Conservation (phyloP, 1,139 yeast genomes). For the Suhomyces taliae region DNA sequence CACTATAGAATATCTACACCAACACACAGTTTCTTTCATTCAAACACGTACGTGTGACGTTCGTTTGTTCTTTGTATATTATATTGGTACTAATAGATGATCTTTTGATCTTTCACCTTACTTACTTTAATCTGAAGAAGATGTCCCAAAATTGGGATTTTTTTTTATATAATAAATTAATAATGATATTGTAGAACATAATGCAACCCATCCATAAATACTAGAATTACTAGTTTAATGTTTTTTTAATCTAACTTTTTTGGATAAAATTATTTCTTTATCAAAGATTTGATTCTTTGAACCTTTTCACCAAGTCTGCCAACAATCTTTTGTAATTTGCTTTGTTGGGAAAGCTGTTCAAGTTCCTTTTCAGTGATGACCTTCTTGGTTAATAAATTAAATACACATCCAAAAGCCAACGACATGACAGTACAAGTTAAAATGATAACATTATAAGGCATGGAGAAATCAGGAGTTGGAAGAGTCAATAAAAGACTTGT, state of each 20-base stretch:
- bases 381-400: conserved; percentile 73
- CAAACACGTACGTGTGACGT: too few species aligned
- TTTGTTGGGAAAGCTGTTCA: conserved; percentile 37
- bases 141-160: not conserved
- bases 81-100: too few species aligned
- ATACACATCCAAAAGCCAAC: conserved; percentile 82
- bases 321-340: conserved; percentile 23
- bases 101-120: too few species aligned
- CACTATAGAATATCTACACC: too few species aligned
- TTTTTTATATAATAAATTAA: too few species aligned
- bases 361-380: conserved; percentile 78
- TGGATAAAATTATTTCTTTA: conserved; percentile 1
- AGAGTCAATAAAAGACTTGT: conserved; percentile 80
- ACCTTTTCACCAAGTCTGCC: conserved; percentile 16
- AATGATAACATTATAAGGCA: conserved; percentile 98
- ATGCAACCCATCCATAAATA: too few species aligned
- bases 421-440: conserved; percentile 94
- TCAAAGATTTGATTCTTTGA: conserved; percentile 6
- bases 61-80: too few species aligned
- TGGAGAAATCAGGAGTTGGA: conserved; percentile 97
- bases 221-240: not conserved
- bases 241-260: not conserved
- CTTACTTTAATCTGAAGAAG: too few species aligned
- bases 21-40: too few species aligned
- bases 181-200: too few species aligned